phyloP scores from a whole-genome alignment of 2,329 filamentous ascomycete species.

The Nemania sp. region DNA sequence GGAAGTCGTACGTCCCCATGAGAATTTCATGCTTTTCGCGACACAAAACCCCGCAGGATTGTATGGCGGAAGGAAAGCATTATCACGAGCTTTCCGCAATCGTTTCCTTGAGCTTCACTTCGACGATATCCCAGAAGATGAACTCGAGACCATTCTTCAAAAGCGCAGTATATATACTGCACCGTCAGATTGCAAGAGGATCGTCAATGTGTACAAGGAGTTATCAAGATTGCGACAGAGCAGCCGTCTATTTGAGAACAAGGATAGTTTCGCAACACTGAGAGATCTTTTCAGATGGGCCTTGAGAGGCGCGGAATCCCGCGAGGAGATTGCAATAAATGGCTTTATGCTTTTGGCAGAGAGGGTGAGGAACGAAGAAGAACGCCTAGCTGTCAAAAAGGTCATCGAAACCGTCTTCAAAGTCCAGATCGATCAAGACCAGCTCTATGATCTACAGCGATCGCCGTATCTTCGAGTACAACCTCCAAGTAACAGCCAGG shows the following conservation, averaged over 20 bases:
- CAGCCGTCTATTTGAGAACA: slow-evolving; percentile 92
- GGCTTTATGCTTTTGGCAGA: slow-evolving; percentile 97
- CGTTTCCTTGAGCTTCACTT: slow-evolving; percentile 97
- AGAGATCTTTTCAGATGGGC: slow-evolving; percentile 98
- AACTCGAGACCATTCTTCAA: slow-evolving; percentile 91
- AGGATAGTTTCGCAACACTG: slow-evolving; percentile 95
- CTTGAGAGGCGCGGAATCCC: slow-evolving; percentile 82
- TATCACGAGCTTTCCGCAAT: slow-evolving; percentile 96
- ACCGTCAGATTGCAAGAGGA: slow-evolving; percentile 89
- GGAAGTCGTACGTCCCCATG: slow-evolving; percentile 89
- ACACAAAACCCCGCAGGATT: slow-evolving; percentile 97
- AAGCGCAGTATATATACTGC: slow-evolving; percentile 87
- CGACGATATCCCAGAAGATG: slow-evolving; percentile 95
- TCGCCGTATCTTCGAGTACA: slow-evolving; percentile 67
- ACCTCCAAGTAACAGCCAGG: slow-evolving; percentile 64
- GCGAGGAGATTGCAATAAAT: slow-evolving; percentile 89
- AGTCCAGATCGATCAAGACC: slow-evolving; percentile 79
- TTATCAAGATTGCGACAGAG: slow-evolving; percentile 91
- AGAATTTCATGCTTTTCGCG: slow-evolving; percentile 97
- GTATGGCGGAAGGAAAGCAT: slow-evolving; percentile 92
- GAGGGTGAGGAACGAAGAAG: slow-evolving; percentile 90
- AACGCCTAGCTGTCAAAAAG: slow-evolving; percentile 84
- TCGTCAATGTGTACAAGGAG: slow-evolving; percentile 94
- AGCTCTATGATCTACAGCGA: slow-evolving; percentile 75
- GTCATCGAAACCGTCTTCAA: slow-evolving; percentile 93